Conservation (phyloP, 2,329 filamentous ascomycete genomes). For the Falciphora oryzae region DNA sequence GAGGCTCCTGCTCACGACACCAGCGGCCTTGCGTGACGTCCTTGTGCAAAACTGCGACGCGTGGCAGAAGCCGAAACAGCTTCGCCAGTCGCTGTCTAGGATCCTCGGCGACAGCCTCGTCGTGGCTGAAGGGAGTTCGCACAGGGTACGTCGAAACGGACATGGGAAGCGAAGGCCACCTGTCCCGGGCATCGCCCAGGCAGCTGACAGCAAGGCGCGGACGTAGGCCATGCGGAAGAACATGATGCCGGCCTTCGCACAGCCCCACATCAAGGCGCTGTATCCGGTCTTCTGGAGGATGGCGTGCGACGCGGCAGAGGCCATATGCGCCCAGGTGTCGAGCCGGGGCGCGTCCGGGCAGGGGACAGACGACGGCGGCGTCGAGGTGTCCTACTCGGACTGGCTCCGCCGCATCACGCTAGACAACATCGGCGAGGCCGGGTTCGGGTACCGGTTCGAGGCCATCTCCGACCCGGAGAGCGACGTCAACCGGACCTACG, state of each 20-base stretch:
- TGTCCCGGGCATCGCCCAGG: too few relatives aligned
- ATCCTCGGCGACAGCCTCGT: slow-evolving; percentile 56
- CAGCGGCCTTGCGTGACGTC: slow-evolving; percentile 28
- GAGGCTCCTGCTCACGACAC: slow-evolving; percentile 1
- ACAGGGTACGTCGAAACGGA: slow-evolving; percentile 47
- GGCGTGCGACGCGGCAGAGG: slow-evolving; percentile 24
- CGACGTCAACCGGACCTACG: slow-evolving; percentile 31
- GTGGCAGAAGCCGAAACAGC: slow-evolving; percentile 40
- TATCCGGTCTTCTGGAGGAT: slow-evolving; percentile 68
- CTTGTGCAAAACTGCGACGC: slow-evolving; percentile 44
- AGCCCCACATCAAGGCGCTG: slow-evolving; percentile 62
- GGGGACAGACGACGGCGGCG: slow-evolving; percentile 4
- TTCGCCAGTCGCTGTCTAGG: slow-evolving; percentile 37
- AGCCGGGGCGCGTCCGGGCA: slow-evolving; percentile 14
- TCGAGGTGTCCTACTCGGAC: slow-evolving; percentile 11
- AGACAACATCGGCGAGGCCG: slow-evolving; percentile 55
- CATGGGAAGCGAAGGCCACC: too few relatives aligned
- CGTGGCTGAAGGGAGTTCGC: slow-evolving; percentile 62
- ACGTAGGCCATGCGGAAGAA: slow-evolving; percentile 46
- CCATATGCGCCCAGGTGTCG: slow-evolving; percentile 37
- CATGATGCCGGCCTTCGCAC: slow-evolving; percentile 60
- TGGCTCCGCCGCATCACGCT: slow-evolving; percentile 35
- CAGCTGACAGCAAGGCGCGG: background rate
- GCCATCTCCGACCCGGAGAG: slow-evolving; percentile 30
- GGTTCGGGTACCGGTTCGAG: slow-evolving; percentile 49